Percentiles rank a stretch among this genome's conserved stretches.
phyloP scores from a whole-genome alignment of 2,329 filamentous ascomycete genomes.

The Ramularia collo-cygni region DNA sequence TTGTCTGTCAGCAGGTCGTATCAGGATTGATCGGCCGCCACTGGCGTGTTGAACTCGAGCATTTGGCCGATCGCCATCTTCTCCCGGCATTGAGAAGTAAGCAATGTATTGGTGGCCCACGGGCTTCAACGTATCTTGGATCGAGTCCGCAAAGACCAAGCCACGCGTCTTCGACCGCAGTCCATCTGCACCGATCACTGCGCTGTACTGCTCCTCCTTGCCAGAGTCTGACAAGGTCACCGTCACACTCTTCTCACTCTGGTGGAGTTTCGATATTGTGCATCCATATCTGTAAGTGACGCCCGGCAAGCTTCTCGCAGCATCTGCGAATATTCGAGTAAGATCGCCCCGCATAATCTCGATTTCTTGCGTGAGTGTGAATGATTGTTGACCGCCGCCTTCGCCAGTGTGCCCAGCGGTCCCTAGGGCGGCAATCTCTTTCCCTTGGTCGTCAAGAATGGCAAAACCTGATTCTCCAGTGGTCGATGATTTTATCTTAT shows the following conservation, averaged over 20 bases:
- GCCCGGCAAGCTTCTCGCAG: conserved; percentile 10
- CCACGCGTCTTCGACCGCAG: conserved; percentile 9
- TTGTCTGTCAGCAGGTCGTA: conserved; percentile 16
- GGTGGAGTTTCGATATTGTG: conserved; percentile 8
- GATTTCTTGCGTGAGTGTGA: conserved; percentile 18
- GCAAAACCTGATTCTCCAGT: conserved; percentile 25
- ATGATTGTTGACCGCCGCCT: neutral
- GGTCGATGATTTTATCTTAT: conserved; percentile 19
- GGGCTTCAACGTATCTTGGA: neutral
- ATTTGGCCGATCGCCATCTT: conserved; percentile 13
- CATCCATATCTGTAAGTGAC: conserved; percentile 15
- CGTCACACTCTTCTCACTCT: conserved; percentile 9
- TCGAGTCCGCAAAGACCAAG: conserved; percentile 7
- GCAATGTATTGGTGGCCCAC: conserved; percentile 14
- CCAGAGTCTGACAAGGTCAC: conserved; percentile 8
- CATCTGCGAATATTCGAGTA: conserved; percentile 36
- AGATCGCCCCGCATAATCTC: conserved; percentile 45
- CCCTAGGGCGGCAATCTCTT: conserved; percentile 13
- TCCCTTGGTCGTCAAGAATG: conserved; percentile 22
- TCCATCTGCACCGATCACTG: conserved; percentile 15
- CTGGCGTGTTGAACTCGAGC: conserved; percentile 13
- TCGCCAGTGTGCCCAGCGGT: neutral
- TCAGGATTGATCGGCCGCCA: conserved; percentile 13
- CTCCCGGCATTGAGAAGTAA: conserved; percentile 24
- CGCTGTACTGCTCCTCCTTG: conserved; percentile 8